Evolutionary conservation across 2,329 filamentous ascomycete genomes (phyloP), one percentile per base, ranked within the genome.

Genomic region (Fusarium graminum): DNA sequence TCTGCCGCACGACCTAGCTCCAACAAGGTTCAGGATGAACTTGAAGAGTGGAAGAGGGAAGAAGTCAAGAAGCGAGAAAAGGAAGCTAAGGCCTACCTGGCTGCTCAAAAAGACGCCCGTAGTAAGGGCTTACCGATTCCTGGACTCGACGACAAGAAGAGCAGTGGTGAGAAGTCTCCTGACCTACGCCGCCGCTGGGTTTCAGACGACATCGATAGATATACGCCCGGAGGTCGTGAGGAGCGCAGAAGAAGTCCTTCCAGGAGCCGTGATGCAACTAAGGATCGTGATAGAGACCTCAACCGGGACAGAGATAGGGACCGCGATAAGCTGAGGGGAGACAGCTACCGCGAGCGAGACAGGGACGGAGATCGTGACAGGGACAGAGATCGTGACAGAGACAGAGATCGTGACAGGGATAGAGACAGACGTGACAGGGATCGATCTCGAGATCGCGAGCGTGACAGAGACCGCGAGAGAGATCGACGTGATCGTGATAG

Each of bases 41-140:
- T 81, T 26, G 85, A 87, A 68, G 82, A 81, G 16, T 85, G 85
- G 81, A 89, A 89, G 73, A 83, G 85, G 65, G 84, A 85, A 58
- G 86, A 88, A 69, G 86, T 88, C 52, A 85, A 82, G 73, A 86
- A 87, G 72, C 83, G 87, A 49, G 86, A 89, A 73, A 83, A 83
- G 64, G 87, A 89, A 74, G 88, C 88, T 38, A 89, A 88, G 73
- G 86, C 86, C 6, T 90, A 89, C 68, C 78, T 89, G 36, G 86
- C 86, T 8, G 86, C 86, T 4, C 86, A 88, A 68, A 84, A 85
- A 63, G 86, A 88, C 67, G 86, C 87, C 30, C 81, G 85, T 29
- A 82, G 82, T 45, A 88, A 88, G 72, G 86, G 86, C 10, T 74
- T 87, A 39, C 85, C 86, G 2, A 76, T 87, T 19, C 85, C 85